These are phyloP conservation scores for Cryptosporidium ubiquitum DNA, from an alignment of 169 alveolate species.

Conservation along the genomic window DNA sequence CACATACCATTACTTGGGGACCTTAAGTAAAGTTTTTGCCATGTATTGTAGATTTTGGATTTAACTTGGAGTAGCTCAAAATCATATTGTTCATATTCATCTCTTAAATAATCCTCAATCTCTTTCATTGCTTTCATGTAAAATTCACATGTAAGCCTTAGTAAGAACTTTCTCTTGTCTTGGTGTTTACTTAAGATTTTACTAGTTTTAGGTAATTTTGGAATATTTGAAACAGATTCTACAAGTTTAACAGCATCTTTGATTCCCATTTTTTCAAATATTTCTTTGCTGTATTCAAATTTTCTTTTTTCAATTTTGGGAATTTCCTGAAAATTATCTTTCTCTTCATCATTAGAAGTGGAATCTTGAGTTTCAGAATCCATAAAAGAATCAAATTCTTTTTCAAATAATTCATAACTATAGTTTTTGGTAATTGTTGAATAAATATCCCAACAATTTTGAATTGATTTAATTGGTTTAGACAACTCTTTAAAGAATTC, in stretches of 20 bases:
- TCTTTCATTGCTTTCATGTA: slow-evolving; percentile 31
- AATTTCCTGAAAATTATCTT: background rate
- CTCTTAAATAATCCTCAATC: background rate
- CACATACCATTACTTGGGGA: slow-evolving; percentile 65
- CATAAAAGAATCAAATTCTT: slow-evolving; percentile 13
- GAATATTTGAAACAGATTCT: background rate
- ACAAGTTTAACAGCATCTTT: background rate
- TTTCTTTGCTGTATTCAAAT: slow-evolving; percentile 14
- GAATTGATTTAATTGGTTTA: background rate
- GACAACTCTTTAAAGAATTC: background rate
- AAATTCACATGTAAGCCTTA: slow-evolving; percentile 62
- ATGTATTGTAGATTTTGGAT: slow-evolving; percentile 11
- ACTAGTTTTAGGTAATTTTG: background rate
- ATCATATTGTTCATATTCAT: slow-evolving; percentile 20
- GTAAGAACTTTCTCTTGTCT: background rate
- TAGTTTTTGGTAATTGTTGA: background rate
- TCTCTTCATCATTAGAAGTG: background rate
- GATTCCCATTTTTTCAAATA: slow-evolving; percentile 4
- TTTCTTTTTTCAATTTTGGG: background rate
- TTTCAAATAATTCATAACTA: slow-evolving; percentile 14
- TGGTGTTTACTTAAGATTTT: background rate
- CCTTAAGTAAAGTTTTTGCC: slow-evolving; percentile 30
- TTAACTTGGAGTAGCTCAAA: slow-evolving; percentile 2
- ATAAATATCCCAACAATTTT: slow-evolving; percentile 44
- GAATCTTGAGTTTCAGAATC: background rate